phyloP scores from a whole-genome alignment of 2,329 filamentous ascomycete genomes.

The Thielaviopsis euricoi region DNA sequence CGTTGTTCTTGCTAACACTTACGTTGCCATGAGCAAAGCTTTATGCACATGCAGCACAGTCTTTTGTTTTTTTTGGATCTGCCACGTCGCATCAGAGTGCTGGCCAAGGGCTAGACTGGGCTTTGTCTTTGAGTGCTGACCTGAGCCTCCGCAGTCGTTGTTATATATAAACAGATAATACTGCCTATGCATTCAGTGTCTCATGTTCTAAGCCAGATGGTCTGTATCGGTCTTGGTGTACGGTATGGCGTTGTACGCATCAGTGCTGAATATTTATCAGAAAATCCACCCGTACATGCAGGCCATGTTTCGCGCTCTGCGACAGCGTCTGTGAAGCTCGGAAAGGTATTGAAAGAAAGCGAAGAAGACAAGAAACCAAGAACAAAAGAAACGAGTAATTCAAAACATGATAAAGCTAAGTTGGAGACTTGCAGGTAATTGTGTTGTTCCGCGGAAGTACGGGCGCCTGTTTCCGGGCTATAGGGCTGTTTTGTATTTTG shows the following conservation, averaged over 20 bases:
- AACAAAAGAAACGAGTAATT: not conserved
- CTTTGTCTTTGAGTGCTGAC: no score
- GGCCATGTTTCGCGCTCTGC: not conserved
- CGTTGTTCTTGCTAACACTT: not conserved
- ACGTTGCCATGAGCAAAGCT: not conserved
- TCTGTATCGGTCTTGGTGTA: not conserved
- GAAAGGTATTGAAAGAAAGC: not conserved
- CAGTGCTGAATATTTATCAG: not conserved
- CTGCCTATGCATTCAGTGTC: not conserved
- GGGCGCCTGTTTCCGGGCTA: not conserved
- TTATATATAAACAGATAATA: not conserved
- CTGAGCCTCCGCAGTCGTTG: no score
- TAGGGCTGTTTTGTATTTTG: not conserved
- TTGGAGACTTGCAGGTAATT: not conserved
- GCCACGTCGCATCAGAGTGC: no score
- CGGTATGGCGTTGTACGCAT: not conserved
- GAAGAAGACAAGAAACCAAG: not conserved
- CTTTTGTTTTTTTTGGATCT: not conserved
- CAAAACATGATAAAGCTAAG: not conserved
- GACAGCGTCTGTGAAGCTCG: not conserved
- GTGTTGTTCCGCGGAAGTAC: not conserved
- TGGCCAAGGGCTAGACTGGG: no score
- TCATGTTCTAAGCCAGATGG: not conserved
- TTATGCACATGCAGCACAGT: not conserved
- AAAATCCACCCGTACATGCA: not conserved